Percentiles rank a stretch among this genome's conserved stretches.
phyloP scores from a whole-genome alignment of 208 protist species.

The Histomonas meleagridis region DNA sequence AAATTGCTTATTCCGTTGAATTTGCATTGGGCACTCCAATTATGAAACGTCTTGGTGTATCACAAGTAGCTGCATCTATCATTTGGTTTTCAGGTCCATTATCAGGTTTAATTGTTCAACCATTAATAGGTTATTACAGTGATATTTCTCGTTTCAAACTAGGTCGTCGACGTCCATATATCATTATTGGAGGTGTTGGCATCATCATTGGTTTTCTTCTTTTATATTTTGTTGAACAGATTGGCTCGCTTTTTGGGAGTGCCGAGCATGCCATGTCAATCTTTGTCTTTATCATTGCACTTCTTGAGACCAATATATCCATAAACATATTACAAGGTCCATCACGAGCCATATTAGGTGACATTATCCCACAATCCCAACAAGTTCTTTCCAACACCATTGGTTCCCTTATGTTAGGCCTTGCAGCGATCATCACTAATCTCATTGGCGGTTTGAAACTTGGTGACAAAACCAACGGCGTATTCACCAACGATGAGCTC shows the following conservation, averaged over 20 bases:
- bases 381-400: not conserved
- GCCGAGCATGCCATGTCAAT: not conserved
- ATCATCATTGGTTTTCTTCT: not conserved
- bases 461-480: not conserved
- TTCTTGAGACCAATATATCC: not conserved
- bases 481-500: not conserved
- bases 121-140: conserved; percentile 27
- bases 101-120: conserved; percentile 38
- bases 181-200: not conserved
- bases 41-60: not conserved
- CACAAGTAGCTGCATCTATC: not conserved
- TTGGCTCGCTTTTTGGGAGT: too few species aligned
- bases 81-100: conserved; percentile 32
- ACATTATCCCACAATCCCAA: not conserved
- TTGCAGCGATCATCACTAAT: not conserved
- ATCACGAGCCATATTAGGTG: not conserved
- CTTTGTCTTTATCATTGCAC: not conserved
- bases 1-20: conserved; percentile 16
- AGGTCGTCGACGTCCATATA: conserved; percentile 34
- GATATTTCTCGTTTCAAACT: conserved; percentile 32
- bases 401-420: not conserved
- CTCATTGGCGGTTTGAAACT: not conserved
- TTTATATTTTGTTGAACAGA: not conserved
- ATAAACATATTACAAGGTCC: not conserved
- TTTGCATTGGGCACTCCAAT: not conserved